Evolutionary conservation across 2,329 filamentous ascomycete genomes (phyloP), one percentile per base, ranked within the genome.

Genomic region (Claviceps quebecensis): DNA sequence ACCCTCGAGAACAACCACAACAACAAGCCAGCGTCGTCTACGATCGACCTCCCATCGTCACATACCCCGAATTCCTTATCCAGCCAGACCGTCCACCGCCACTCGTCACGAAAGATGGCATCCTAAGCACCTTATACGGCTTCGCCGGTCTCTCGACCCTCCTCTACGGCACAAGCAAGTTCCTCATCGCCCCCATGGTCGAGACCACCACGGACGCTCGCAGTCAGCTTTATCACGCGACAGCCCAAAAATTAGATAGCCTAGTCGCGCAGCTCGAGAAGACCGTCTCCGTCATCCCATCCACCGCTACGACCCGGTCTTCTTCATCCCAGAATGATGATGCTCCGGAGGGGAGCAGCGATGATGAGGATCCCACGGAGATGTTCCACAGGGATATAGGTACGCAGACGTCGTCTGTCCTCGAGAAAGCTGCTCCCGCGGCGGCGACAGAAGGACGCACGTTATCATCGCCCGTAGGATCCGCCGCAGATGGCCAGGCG

Each of bases 361-460:
- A 73, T 26, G 72, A 69, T 53, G 76, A 77, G 54, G 81, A 84
- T 58, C 86, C 87, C 1, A 81, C 83, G 1, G 86, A 91, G 65
- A 77, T 90, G 55, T 93, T 87, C 67, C 86, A 90, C 65, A 80
- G 86, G 45, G 87, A 93, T 61, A 77, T 87, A 54, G 86, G 85
- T 56, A 86, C 86, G 1, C 87, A 93, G 65, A 93, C 87, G 0
- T 81, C 80, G 22, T 59, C 61, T 45, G 58, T 63, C 49, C 40
- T 53, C 13, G 48, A 53, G 6, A 3, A 45, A 17, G 14, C 22
- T 3, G 7, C 29, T 36, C 49, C 57, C 1, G 54, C 55, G 14
- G 53, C 58, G 8, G 50, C 57, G 19, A 46, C 49, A 41, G 17
- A 22, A 19, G 41, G 41, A 1, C 5, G 29, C 29, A 11, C 29